Evolutionary conservation across 768 basidiomycete genomes (phyloP).

Genomic region (Termitomyces heimii): DNA sequence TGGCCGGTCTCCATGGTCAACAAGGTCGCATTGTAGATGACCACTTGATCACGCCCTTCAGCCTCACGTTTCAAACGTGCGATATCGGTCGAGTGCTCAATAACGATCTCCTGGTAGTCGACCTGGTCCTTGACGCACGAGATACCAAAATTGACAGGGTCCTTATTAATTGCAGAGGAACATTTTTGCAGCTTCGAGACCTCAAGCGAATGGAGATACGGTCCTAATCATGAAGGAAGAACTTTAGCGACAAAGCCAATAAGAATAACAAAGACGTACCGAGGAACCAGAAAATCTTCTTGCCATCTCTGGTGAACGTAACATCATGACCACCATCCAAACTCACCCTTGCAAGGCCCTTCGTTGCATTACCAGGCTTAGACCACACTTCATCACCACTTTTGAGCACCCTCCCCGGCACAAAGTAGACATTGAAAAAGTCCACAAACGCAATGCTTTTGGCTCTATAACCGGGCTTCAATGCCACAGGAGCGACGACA

Average conservation of each 20-base stretch:
- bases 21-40: constrained; percentile 64
- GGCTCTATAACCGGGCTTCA: constrained; percentile 18
- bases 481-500: constrained; percentile 29
- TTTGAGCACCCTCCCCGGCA: constrained; percentile 32
- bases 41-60: constrained; percentile 27
- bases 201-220: constrained; percentile 58
- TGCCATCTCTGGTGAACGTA: constrained; percentile 58
- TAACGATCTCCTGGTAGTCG: constrained; percentile 51
- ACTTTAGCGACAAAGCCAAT: not conserved
- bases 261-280: constrained; percentile 31
- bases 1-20: constrained; percentile 62
- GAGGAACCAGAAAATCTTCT: constrained; percentile 66
- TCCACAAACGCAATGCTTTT: constrained; percentile 60
- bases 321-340: constrained; percentile 72
- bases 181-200: constrained; percentile 47
- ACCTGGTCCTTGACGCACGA: constrained; percentile 52
- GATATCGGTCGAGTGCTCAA: constrained; percentile 58
- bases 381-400: constrained; percentile 53
- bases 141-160: constrained; percentile 53
- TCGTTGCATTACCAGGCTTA: constrained; percentile 62
- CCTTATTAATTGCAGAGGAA: constrained; percentile 38
- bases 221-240: constrained; percentile 30
- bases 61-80: constrained; percentile 53
- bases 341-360: constrained; percentile 55
- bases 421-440: constrained; percentile 61